Base-by-base conservation (phyloP, 495 filamentous ascomycete genomes). In the Platismatia glauca region DNA sequence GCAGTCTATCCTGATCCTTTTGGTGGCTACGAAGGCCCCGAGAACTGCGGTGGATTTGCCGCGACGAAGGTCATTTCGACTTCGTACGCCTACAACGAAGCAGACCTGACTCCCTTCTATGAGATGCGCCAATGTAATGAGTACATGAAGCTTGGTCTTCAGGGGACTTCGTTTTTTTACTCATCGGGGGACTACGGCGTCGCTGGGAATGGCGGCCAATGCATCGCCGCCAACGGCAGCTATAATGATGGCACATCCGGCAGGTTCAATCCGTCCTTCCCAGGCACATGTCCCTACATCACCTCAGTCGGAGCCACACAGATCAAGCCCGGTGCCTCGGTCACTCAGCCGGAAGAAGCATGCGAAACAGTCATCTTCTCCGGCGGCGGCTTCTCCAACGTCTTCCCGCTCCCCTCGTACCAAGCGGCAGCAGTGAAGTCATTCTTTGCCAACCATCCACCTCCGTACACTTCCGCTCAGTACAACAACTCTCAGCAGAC, bases 341-440 rank as follows among this genome's bases (percentile, higher is more conserved):
- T 76, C 50, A 71, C 67, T 22, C 68, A 68, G 35, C 70, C 74
- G 55, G 72, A 80, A 66, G 72, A 80, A 64, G 71, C 74, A 60
- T 67, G 79, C 67, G 67, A 76, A 59, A 64, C 70, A 35, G 67
- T 80, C 60, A 78, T 82, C 72, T 72, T 73, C 29, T 84, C 80
- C 11, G 85, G 85, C 29, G 85, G 86, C 41, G 86, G 86, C 16
- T 89, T 89, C 73, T 84, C 80, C 65, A 88, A 89, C 68, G 75
- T 88, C 69, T 90, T 85, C 72, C 68, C 74, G 27, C 71, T 77
- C 13, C 85, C 87, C 0, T 57, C 63, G 9, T 90, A 84, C 67
- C 87, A 91, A 69, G 50, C 75, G 15, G 35, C 67, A 2, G 79
- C 79, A 1, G 81, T 90, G 5, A 67, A 71, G 0, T 65, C 69